Base-by-base conservation (phyloP, 139 green algal species). In the Ulvella scutata region DNA sequence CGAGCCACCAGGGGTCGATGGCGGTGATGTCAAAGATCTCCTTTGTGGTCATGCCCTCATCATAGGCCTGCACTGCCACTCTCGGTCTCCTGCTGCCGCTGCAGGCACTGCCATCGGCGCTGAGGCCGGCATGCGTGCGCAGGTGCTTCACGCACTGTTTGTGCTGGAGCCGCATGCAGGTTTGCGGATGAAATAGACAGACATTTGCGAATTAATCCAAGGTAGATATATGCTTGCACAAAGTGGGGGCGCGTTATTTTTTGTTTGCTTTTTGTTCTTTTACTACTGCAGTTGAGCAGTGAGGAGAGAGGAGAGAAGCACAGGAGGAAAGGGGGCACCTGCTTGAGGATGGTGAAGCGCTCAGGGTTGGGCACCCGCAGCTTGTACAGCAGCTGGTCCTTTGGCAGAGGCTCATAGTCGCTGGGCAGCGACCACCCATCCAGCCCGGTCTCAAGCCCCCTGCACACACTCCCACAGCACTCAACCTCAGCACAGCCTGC, bases 1-100 rank as follows among this genome's bases (percentile, higher is more conserved):
- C 78, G 44, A 98, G 76, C 85, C 96, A 99, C 95, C 95, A 99
- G 39, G 87, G 88, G 88, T 99, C 95, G 51, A 99, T 97, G 10
- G 90, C 89, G 59, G 95, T 98, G 38, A 96, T 84, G 75, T 97
- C 86, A 62, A 86, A 83, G 36, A 89, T 82, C 74, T 97, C 82
- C 37, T 92, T 85, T 37, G 86, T 78, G 3, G 78, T 89, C 62
- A 93, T 76, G 37, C 94, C 94, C n/a, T 95, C 89, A 81, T 96
- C 87, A 79, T 94, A 91, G 0, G 89, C 88, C 77, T 85, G 81
- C 31, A 51, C 21, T 20, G 43, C 13, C 36, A n/a, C n/a, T n/a
- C n/a, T n/a, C n/a, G n/a, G n/a, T n/a, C n/a, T n/a, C n/a, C n/a
- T n/a, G n/a, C n/a, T n/a, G n/a, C n/a, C n/a, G n/a, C n/a, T n/a